Evolutionary conservation across 139 green algal genomes (phyloP).

Genomic region (Pseudopediastrum boryanum): DNA sequence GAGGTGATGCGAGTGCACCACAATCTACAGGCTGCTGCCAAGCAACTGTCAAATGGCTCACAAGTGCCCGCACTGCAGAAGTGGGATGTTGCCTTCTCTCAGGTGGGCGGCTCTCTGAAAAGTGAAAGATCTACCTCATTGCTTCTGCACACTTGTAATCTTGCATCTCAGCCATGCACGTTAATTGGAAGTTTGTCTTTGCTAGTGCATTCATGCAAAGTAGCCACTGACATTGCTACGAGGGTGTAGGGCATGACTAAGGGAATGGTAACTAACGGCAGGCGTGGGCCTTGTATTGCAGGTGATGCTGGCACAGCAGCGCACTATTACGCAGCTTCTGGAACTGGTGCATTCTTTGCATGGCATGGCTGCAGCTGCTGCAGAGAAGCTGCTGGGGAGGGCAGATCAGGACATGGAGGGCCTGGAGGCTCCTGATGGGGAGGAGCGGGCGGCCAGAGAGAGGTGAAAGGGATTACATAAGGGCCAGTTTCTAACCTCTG

Average conservation of each 20-base stretch:
- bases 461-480: neutral
- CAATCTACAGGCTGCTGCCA: constrained; percentile 14
- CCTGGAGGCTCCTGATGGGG: neutral
- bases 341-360: constrained; percentile 39
- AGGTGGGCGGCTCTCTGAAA: constrained; percentile 39
- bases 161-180: neutral
- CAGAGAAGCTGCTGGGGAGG: constrained; percentile 20
- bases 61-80: constrained; percentile 36
- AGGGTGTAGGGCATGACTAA: no score
- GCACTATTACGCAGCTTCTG: constrained; percentile 63
- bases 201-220: no score
- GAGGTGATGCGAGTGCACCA: constrained; percentile 59
- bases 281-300: no score
- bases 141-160: neutral
- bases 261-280: no score
- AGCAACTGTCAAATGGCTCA: neutral
- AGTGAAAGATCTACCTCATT: neutral
- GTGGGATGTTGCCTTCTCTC: constrained; percentile 65
- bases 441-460: neutral
- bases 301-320: constrained; percentile 71
- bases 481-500: neutral
- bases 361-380: neutral
- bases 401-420: constrained; percentile 26
- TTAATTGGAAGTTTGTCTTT: no score
- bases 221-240: no score